phyloP scores from a whole-genome alignment of 805 yeast species.

The Pichia rugopelliculosa region DNA sequence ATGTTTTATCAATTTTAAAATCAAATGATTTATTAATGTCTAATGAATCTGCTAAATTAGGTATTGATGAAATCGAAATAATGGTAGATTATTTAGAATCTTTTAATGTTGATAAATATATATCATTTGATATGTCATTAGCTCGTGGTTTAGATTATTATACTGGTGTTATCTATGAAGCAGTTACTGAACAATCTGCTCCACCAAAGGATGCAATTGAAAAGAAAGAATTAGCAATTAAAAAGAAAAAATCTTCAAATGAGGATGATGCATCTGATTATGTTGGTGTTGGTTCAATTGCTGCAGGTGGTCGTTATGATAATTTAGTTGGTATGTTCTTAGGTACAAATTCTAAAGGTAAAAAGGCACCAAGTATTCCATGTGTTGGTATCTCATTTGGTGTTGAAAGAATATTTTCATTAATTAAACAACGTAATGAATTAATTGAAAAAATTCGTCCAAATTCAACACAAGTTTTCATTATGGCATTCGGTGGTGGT shows the following conservation, averaged over 20 bases:
- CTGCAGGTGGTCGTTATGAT: conserved; percentile 98
- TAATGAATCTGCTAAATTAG: conserved; percentile 70
- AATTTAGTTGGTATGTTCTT: conserved; percentile 95
- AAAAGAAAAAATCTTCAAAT: conserved; percentile 11
- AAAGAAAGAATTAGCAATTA: conserved; percentile 43
- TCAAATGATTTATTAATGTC: conserved; percentile 49
- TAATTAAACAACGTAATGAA: conserved; percentile 70
- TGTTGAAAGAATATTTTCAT: conserved; percentile 87
- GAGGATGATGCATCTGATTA: conserved; percentile 93
- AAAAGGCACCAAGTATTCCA: conserved; percentile 68
- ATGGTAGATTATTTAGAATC: conserved; percentile 77
- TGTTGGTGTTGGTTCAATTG: conserved; percentile 97
- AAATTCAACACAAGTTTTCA: conserved; percentile 83
- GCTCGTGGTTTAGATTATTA: conserved; percentile 98
- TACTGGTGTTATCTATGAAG: conserved; percentile 95
- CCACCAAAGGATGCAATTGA: conserved; percentile 79
- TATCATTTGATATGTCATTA: conserved; percentile 86
- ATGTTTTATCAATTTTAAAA: conserved; percentile 48
- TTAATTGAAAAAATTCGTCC: conserved; percentile 63
- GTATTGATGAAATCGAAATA: conserved; percentile 71
- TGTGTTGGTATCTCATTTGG: conserved; percentile 98
- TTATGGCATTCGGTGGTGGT: conserved; percentile 99
- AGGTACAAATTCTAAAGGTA: conserved; percentile 67
- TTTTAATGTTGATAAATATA: conserved; percentile 56
- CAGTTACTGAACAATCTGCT: conserved; percentile 92